Base-by-base conservation (phyloP, 331 rosid species). In the Malus hybrid region DNA sequence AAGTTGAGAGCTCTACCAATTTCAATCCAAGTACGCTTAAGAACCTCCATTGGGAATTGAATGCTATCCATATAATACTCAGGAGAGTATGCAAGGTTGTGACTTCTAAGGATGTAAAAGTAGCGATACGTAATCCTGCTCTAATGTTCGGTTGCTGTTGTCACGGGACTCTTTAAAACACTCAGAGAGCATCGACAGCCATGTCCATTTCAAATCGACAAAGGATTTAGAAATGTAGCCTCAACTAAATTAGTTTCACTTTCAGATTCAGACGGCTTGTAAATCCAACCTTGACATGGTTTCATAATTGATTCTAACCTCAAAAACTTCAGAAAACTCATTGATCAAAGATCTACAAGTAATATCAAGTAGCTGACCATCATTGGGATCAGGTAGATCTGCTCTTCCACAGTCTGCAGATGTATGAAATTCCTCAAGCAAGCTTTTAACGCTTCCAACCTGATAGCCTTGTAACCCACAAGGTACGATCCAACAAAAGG, bases 391-490 rank as follows among this genome's bases (percentile, higher is more conserved):
- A 74, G 55, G 66, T 27, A 70, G 24, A 57, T 61, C 54, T 28
- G 75, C 19, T 64, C 65, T 74, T 67, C 68, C 82, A 70, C 20
- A 29, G 72, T 50, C 54, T 8, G 44, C 44, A n/a, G 24, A 54
- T 36, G 79, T 67, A 59, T 71, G 79, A 72, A 67, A 54, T 65
- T 85, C 85, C 31, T 69, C 79, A 5, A 86, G 82, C 82, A 87
- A 80, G 69, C 78, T 82, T 79, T 77, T 86, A 71, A 90, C 70
- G 80, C 88, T 90, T 81, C 96, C 96, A 33, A 86, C 97, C 71
- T 76, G 80, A 71, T 87, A 84, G 65, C 82, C 83, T 10, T 28
- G 86, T 64, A 89, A 87, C 69, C 93, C 97, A 28, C 98, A 89
- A 6, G 96, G 93, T 50, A 89, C 77, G 24, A 93, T 90, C 84